Conservation (phyloP, 768 basidiomycete species). For the Tylopilus cervinicoccineus region DNA sequence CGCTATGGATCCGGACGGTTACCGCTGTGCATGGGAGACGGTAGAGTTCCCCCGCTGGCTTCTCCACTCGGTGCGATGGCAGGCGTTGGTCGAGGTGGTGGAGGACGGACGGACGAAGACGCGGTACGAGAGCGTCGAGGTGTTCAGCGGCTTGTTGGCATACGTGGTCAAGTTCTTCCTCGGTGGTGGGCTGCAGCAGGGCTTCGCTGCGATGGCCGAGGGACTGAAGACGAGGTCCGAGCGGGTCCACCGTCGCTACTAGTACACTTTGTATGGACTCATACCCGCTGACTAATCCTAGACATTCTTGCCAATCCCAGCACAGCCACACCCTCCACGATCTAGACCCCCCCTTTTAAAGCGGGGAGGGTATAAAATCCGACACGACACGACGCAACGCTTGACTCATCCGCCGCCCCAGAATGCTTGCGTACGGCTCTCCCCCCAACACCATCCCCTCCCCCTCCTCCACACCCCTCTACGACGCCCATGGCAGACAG, state of each 20-base stretch:
- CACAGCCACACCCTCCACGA: conserved; percentile 22
- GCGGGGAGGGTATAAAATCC: conserved; percentile 14
- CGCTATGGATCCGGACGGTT: conserved; percentile 47
- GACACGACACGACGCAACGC: conserved; percentile 11
- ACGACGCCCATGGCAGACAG: conserved; percentile 44
- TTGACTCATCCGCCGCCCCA: conserved; percentile 1
- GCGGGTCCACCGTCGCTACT: conserved; percentile 2
- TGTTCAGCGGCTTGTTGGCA: conserved; percentile 53
- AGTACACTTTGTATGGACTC: not conserved
- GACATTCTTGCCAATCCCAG: conserved; percentile 21
- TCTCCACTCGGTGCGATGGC: conserved; percentile 59
- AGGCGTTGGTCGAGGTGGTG: conserved; percentile 45
- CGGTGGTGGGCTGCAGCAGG: conserved; percentile 38
- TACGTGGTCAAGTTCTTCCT: conserved; percentile 48
- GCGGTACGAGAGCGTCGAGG: conserved; percentile 61
- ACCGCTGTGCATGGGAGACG: conserved; percentile 55
- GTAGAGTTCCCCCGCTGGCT: conserved; percentile 42
- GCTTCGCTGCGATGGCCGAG: conserved; percentile 53
- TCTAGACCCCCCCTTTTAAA: conserved; percentile 21
- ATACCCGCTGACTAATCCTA: conserved; percentile 17
- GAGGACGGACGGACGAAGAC: conserved; percentile 46
- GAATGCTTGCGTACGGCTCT: conserved; percentile 20
- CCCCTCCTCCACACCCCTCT: conserved; percentile 24
- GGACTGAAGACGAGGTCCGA: conserved; percentile 54
- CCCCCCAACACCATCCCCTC: conserved; percentile 9